Evolutionary conservation across 768 basidiomycete genomes (phyloP).

Genomic region (Candolleomyces efflorescens): DNA sequence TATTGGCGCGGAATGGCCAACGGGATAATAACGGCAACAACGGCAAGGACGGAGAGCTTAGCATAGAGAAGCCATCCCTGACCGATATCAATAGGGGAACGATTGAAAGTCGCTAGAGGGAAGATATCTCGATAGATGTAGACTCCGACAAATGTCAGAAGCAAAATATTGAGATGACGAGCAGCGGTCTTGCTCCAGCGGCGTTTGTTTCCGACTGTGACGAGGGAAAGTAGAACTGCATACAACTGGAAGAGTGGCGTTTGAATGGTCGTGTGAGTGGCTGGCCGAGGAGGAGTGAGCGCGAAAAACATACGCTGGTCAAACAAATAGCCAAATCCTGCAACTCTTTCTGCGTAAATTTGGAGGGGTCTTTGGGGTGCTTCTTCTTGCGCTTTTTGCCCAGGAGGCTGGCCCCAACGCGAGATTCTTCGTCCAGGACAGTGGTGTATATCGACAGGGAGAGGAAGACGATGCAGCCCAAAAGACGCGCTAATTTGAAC

Average conservation of each 20-base stretch:
- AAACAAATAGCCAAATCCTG: conserved; percentile 26
- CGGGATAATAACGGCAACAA: conserved; percentile 8
- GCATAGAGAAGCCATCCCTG: conserved; percentile 15
- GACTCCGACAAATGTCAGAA: conserved; percentile 10
- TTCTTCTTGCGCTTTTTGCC: conserved; percentile 24
- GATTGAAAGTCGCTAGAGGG: conserved; percentile 12
- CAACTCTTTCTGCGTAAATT: conserved; percentile 21
- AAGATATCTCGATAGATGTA: conserved; percentile 15
- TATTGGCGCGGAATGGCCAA: conserved; percentile 12
- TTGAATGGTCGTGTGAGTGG: neutral
- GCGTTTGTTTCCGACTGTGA: conserved; percentile 33
- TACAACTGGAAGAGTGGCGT: conserved; percentile 36
- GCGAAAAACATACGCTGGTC: conserved; percentile 23
- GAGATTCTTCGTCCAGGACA: conserved; percentile 24
- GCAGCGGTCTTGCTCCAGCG: conserved; percentile 33
- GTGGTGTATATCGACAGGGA: conserved; percentile 44
- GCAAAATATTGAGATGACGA: conserved; percentile 32
- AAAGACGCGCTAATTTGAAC: conserved; percentile 42
- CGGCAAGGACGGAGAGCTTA: conserved; percentile 12
- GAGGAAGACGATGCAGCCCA: conserved; percentile 44
- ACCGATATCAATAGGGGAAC: conserved; percentile 7
- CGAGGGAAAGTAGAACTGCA: conserved; percentile 37
- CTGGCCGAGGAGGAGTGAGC: neutral
- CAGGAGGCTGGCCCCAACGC: conserved; percentile 7
- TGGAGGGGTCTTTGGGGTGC: conserved; percentile 1